Base-by-base conservation (phyloP, 371 early-diverging fungal species). In the Vairimorpha necatrix region DNA sequence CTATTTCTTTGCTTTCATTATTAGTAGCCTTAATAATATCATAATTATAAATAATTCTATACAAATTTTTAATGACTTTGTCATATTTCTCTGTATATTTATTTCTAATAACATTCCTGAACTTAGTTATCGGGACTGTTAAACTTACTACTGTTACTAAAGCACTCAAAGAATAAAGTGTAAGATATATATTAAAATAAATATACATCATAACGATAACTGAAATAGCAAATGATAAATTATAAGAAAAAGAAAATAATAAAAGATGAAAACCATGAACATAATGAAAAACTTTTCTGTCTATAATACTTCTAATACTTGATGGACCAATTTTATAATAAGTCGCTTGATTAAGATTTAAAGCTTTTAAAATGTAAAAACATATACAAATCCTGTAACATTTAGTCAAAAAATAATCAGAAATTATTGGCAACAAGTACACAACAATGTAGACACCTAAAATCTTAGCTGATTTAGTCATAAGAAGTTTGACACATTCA, bases 11-110 rank as follows among this genome's bases (percentile, higher is more conserved):
- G 11, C 63, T 56, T 68, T 81, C 78, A 7, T 74, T 74, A n/a
- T 80, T 80, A 71, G 62, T 81, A 42, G 82, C 54, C 53, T 74
- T 75, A 34, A 84, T 73, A 9, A 66, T 53, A 14, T 81, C 80
- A 50, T 78, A 84, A 63, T 84, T 84, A 26, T 36, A 30, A 26
- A 84, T 54, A 26, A 58, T 81, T 47, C 81, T 80, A 58, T 68
- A 48, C 1, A 76, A 61, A 1, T 56, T 39, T 42, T 26, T 56
- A 6, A 39, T 33, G 11, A 62, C 24, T 66, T 74, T 62, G 42
- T 79, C 53, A 22, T 74, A 28, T 48, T 30, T 26, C 39, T n/a
- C 30, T 33, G 80, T 71, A 36, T 65, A 69, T 28, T 69, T 50
- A 26, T 38, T 46, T 58, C 79, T 67, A 28, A 79, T 65, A 34